A percentile compares a stretch with the other conserved stretches of the same genome.
phyloP scores from a whole-genome alignment of 2,329 filamentous ascomycete genomes.

The Venturiaceae sp. region DNA sequence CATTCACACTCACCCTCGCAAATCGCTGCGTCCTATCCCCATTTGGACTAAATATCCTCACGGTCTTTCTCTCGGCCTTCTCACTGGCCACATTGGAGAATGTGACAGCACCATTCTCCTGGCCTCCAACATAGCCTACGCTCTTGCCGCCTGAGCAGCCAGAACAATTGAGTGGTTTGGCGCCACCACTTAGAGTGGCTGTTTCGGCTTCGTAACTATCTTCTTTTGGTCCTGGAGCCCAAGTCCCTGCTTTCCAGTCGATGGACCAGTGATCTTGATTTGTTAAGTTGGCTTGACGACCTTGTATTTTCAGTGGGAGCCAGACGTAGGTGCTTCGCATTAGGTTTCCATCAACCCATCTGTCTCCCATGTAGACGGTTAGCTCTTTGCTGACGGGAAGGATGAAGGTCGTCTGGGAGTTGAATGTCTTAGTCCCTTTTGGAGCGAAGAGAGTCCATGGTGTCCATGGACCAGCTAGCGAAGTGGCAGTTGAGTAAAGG shows the following conservation, averaged over 20 bases:
- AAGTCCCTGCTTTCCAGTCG: constrained; percentile 31
- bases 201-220: constrained; percentile 43
- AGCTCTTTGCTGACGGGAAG: constrained; percentile 32
- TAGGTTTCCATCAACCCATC: constrained; percentile 53
- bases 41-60: constrained; percentile 47
- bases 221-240: constrained; percentile 35
- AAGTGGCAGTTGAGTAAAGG: constrained; percentile 49
- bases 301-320: constrained; percentile 48
- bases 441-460: constrained; percentile 50
- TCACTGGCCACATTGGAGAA: constrained; percentile 36
- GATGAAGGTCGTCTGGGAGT: constrained; percentile 52
- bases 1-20: constrained; percentile 48
- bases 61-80: constrained; percentile 36
- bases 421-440: constrained; percentile 47
- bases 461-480: constrained; percentile 51
- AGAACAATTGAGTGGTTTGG: constrained; percentile 37
- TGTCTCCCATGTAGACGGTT: constrained; percentile 56
- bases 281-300: constrained; percentile 38
- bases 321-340: constrained; percentile 54
- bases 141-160: constrained; percentile 40
- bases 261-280: constrained; percentile 48
- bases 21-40: constrained; percentile 43
- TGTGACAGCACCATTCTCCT: constrained; percentile 39
- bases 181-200: constrained; percentile 33
- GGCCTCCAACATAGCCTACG: constrained; percentile 37